These are phyloP conservation scores for Triangularia verruculosa DNA, from an alignment of 2,329 filamentous ascomycete genomes.

Conservation along the genomic window DNA sequence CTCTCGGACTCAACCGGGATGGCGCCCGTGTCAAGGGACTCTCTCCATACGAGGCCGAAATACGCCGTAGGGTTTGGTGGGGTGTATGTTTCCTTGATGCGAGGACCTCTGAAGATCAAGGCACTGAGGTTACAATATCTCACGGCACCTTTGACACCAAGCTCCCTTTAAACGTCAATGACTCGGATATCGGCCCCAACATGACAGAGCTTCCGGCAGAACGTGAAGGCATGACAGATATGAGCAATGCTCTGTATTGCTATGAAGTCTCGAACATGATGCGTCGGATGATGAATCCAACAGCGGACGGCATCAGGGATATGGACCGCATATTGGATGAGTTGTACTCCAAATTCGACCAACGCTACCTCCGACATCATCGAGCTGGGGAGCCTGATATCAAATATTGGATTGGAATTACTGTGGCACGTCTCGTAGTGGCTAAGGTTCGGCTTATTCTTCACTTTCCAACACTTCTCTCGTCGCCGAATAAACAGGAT, in stretches of 20 bases:
- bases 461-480: conserved; percentile 68
- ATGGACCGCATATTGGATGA: conserved; percentile 44
- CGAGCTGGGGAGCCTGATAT: conserved; percentile 31
- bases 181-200: conserved; percentile 45
- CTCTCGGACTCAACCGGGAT: conserved; percentile 60
- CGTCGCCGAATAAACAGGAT: conserved; percentile 34
- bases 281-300: conserved; percentile 37
- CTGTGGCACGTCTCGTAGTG: conserved; percentile 62
- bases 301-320: conserved; percentile 36
- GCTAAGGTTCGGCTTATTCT: conserved; percentile 76
- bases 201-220: conserved; percentile 47
- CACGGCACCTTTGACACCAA: conserved; percentile 45
- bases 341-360: conserved; percentile 43
- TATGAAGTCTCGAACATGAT: conserved; percentile 37
- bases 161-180: conserved; percentile 50
- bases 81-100: conserved; percentile 56
- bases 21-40: conserved; percentile 46
- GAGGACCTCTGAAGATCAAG: conserved; percentile 49
- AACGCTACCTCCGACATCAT: conserved; percentile 41
- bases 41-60: conserved; percentile 57
- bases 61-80: conserved; percentile 61
- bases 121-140: conserved; percentile 42
- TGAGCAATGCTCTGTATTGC: conserved; percentile 40
- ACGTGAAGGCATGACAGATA: conserved; percentile 51
- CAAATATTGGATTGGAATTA: conserved; percentile 38